A percentile compares a stretch with the other conserved stretches of the same genome.
Conservation (phyloP, 163 green algal genomes). For the Scenedesmus sp. region DNA sequence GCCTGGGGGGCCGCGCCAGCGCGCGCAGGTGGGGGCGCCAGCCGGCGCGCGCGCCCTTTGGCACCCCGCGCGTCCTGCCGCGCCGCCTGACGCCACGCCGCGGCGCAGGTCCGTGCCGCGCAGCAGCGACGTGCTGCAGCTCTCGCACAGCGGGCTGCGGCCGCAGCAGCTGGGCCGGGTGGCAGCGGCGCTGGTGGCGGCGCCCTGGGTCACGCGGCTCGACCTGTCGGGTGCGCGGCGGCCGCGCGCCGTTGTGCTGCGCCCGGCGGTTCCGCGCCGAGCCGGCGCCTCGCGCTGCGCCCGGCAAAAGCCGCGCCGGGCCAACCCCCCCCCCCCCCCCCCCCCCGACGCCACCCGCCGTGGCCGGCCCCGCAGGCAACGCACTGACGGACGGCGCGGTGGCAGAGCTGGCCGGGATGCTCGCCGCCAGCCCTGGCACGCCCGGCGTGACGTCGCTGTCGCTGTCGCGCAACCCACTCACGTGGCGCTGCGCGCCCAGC, state of each 20-base stretch:
- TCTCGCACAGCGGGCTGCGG: constrained; percentile 33
- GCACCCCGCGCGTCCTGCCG: too few species aligned
- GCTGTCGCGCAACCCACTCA: constrained; percentile 39
- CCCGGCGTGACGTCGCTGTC: constrained; percentile 3
- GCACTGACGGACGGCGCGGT: constrained; percentile 28
- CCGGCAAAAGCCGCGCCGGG: background rate
- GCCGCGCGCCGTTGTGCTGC: too few species aligned
- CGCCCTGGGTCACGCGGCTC: constrained; percentile 11
- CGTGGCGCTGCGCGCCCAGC: constrained; percentile 18
- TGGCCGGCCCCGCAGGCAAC: constrained; percentile 21
- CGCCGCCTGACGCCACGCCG: too few species aligned
- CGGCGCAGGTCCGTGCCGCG: constrained; percentile 8
- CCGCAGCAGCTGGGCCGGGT: constrained; percentile 41
- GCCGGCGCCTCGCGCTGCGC: background rate
- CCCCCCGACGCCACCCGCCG: too few species aligned
- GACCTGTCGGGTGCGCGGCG: constrained; percentile 23
- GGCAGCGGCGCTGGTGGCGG: background rate
- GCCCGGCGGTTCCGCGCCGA: too few species aligned
- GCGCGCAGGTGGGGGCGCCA: too few species aligned
- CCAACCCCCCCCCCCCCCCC: too few species aligned
- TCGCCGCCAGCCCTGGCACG: background rate
- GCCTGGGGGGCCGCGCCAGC: too few species aligned
- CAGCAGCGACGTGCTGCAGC: constrained; percentile 36
- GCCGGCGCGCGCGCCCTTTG: background rate
- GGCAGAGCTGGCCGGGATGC: constrained; percentile 4